Conservation (phyloP, 371 early-diverging fungal genomes). For the Mortierella polycephala region DNA sequence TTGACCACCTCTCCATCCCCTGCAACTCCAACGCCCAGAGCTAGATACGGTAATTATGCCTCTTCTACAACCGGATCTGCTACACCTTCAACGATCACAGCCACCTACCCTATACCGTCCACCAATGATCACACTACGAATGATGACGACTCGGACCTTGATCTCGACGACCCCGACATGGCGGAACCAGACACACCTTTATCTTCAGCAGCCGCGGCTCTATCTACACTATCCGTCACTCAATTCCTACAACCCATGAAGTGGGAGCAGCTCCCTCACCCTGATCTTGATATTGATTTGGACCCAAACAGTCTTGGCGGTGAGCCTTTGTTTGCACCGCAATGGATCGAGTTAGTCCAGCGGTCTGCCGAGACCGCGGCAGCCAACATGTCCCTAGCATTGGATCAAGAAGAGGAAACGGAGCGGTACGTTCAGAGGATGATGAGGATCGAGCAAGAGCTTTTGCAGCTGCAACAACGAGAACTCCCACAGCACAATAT, state of each 20-base stretch:
- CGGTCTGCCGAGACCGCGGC: slow-evolving; percentile 35
- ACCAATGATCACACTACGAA: too few relatives aligned
- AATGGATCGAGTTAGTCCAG: slow-evolving; percentile 37
- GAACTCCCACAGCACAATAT: too few relatives aligned
- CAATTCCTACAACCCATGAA: slow-evolving; percentile 39
- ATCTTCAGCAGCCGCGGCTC: slow-evolving; percentile 8
- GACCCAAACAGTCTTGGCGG: slow-evolving; percentile 41
- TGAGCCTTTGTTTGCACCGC: slow-evolving; percentile 39
- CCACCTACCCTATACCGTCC: too few relatives aligned
- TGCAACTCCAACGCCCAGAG: slow-evolving; percentile 8
- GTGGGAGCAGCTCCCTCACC: slow-evolving; percentile 49
- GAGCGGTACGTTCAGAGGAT: slow-evolving; percentile 24
- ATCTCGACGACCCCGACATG: background rate
- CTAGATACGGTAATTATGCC: background rate
- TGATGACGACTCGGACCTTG: background rate
- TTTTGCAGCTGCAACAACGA: background rate
- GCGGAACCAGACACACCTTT: background rate
- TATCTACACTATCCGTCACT: slow-evolving; percentile 11
- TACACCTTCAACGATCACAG: background rate
- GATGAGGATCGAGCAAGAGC: slow-evolving; percentile 3
- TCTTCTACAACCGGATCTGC: background rate
- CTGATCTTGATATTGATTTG: slow-evolving; percentile 46
- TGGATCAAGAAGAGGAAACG: slow-evolving; percentile 45
- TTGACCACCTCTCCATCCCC: slow-evolving; percentile 5
- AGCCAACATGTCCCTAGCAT: slow-evolving; percentile 41